Base-by-base conservation (phyloP, 2,329 filamentous ascomycete species). In the Blastomyces silverae region DNA sequence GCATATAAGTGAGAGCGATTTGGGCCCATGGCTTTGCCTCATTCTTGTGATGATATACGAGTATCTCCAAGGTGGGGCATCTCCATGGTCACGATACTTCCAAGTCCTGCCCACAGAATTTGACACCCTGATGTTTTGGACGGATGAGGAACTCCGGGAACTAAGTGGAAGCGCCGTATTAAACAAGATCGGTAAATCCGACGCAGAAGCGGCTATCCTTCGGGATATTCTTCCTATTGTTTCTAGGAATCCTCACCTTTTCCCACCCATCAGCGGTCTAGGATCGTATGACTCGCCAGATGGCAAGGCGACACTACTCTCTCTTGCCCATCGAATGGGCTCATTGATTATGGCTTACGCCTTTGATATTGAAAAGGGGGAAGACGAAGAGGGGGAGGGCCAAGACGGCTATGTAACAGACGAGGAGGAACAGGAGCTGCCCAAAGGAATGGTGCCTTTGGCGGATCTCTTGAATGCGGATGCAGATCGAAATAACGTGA, bases 281-380 rank as follows among this genome's bases (percentile, higher is more conserved):
- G 77, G 69, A 69, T 80, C 66, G 71, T 80, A 66, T 69, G 68
- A 79, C 71, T 69, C 75, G 71, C 68, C 75, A 70, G 64, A 74
- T 64, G 70, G 80, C 25, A 69, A 82, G 64, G 77, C 79, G 64
- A 75, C 81, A 31, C 76, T 87, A 15, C 71, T 88, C 3, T 71
- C 77, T 20, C 74, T 86, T 22, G 89, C 89, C 62, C 91, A 96
- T 74, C 83, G 86, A 10, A 92, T 96, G 87, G 92, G 90, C 1
- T 92, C 89, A 66, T 86, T 89, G 20, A 93, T 96, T 69, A 95
- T 96, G 91, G 89, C 91, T 0, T 96, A 96, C 73, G 91, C 91
- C 0, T 96, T 96, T 73, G 92, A 96, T 69, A 83, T 96, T 7
- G 85, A 87, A 68, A 81, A 81, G 46, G 71, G 75, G 0, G 83